Base-by-base conservation (phyloP, 2,329 filamentous ascomycete species). In the Scedosporium aurantiacum region DNA sequence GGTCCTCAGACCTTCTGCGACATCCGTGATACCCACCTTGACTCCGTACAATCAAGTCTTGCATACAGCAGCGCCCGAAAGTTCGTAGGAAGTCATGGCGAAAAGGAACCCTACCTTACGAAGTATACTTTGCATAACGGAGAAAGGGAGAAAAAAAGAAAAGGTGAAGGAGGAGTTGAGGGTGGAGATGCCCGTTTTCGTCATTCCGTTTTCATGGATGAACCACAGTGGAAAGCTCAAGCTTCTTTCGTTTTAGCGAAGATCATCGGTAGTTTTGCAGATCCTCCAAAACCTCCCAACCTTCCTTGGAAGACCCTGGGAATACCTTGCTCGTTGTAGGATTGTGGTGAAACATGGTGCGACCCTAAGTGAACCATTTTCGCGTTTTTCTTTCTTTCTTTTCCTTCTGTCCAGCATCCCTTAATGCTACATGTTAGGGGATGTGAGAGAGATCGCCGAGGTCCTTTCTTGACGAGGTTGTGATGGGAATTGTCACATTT, bases 221-320 rank as follows among this genome's bases (percentile, higher is more conserved):
- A 37, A 37, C 32, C 10, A 37, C 10, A 37, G 32, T 10, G 32
- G 10, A 37, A 37, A 37, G 32, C 8, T 37, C 32, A 37, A 37
- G 32, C 32, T 37, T 27, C 37, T 57, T 32, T n/a, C 25, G 14
- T 32, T 32, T 32, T 28, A 57, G 28, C 56, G 56, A 59, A 10
- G 57, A 45, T 41, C 32, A 58, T 43, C 57, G 41, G 40, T 45
- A 40, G 57, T 59, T 47, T 59, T 28, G 57, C 57, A 47, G 57
- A 59, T 59, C 57, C 41, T 58, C 25, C 41, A 23, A 27, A 21
- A 7, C 43, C n/a, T 21, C 23, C 18, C 47, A 14, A 23, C 23
- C 21, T 27, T 23, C 12, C 23, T 23, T 27, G 50, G 50, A 25
- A 14, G 47, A 23, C 25, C 16, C 47, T 43, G 56, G 28, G 32